Conservation (phyloP, 75 land plant species). For the Sequoia sempervirens region DNA sequence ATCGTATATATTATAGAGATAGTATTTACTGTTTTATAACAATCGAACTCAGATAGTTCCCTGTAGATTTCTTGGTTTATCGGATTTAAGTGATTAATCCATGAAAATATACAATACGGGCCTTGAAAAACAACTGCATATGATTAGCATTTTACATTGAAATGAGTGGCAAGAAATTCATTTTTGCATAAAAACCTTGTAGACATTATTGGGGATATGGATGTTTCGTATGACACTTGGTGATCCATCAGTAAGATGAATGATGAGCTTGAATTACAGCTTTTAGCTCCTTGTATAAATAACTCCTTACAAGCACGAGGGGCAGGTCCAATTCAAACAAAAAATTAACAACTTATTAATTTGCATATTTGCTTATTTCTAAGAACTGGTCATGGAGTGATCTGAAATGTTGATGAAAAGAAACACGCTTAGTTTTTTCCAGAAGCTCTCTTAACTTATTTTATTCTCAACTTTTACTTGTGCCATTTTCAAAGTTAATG, state of each 20-base stretch:
- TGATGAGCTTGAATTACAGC: neutral
- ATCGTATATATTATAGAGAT: neutral
- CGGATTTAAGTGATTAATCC: neutral
- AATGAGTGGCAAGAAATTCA: neutral
- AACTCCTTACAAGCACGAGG: neutral
- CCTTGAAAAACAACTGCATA: neutral
- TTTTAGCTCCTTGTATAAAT: neutral
- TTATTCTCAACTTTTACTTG: too few species aligned
- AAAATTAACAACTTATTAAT: too few species aligned
- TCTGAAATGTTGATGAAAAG: too few species aligned
- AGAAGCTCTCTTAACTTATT: too few species aligned
- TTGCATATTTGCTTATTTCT: too few species aligned
- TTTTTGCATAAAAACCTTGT: neutral
- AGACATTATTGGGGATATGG: neutral
- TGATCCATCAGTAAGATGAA: neutral
- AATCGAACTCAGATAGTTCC: neutral
- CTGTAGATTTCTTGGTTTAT: neutral
- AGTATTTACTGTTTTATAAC: neutral
- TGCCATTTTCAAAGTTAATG: too few species aligned
- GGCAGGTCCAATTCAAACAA: neutral
- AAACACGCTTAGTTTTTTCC: too few species aligned
- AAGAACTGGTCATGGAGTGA: too few species aligned
- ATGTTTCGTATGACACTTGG: neutral
- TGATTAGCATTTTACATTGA: neutral
- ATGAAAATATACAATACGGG: neutral